Percentiles rank a stretch among this genome's conserved stretches.
Evolutionary conservation across 345 rosid genomes (phyloP).

Genomic region (Melaleuca alternifolia): DNA sequence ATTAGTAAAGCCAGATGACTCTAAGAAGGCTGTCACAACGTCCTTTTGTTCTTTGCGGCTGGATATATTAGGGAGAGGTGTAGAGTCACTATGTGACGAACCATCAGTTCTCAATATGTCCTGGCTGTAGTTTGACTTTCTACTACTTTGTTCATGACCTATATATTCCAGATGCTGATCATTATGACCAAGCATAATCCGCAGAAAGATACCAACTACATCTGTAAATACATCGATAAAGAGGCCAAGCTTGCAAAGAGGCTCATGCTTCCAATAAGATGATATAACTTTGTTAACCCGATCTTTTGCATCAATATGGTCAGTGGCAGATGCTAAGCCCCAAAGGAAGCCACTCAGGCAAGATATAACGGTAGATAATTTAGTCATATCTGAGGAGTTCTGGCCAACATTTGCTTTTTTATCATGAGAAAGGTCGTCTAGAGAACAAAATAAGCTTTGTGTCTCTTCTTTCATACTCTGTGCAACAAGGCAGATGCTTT

Average conservation of each 20-base stretch:
- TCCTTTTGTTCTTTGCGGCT: slow-evolving; percentile 1
- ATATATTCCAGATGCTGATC: slow-evolving; percentile 13
- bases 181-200: slow-evolving; percentile 25
- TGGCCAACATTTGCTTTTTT: slow-evolving; percentile 12
- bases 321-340: slow-evolving; percentile 63
- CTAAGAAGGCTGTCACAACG: neutral
- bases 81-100: neutral
- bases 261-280: slow-evolving; percentile 23
- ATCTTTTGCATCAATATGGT: slow-evolving; percentile 20
- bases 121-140: neutral
- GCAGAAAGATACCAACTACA: slow-evolving; percentile 25
- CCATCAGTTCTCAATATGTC: slow-evolving; percentile 2
- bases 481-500: slow-evolving; percentile 21
- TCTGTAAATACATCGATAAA: slow-evolving; percentile 28
- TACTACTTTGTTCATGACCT: slow-evolving; percentile 11
- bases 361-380: slow-evolving; percentile 38
- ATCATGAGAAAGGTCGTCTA: slow-evolving; percentile 24
- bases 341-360: slow-evolving; percentile 75
- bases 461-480: slow-evolving; percentile 52
- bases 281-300: slow-evolving; percentile 21
- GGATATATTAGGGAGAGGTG: neutral
- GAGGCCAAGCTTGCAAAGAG: slow-evolving; percentile 23
- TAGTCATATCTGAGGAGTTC: slow-evolving; percentile 25
- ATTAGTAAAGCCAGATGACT: slow-evolving; percentile 6
- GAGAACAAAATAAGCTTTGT: slow-evolving; percentile 26